phyloP scores from a whole-genome alignment of 169 alveolate species.

The Amoebophrya sp. region DNA sequence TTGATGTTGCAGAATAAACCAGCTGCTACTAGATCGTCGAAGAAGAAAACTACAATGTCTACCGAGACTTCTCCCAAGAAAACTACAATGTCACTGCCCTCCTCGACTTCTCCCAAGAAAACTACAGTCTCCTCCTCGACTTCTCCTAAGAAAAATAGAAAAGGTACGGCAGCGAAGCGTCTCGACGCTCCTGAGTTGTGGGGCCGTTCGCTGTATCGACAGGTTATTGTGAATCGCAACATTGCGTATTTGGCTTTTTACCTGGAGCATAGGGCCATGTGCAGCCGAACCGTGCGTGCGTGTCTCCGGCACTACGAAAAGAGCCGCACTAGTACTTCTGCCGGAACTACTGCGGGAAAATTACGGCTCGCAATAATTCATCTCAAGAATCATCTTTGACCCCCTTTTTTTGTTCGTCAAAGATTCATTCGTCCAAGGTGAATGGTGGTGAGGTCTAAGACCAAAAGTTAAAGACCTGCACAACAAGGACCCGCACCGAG shows the following conservation, averaged over 20 bases:
- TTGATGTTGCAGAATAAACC: background rate
- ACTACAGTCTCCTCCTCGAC: background rate
- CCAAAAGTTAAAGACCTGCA: background rate
- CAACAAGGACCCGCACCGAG: background rate
- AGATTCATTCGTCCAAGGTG: no score
- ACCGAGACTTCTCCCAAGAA: background rate
- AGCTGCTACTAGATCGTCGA: background rate
- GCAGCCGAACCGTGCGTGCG: background rate
- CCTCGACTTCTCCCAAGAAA: background rate
- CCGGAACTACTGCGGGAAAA: background rate
- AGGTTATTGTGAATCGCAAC: conserved; percentile 13
- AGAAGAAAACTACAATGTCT: background rate
- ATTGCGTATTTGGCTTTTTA: background rate
- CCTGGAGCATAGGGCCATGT: background rate
- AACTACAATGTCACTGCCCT: background rate
- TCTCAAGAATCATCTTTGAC: no score
- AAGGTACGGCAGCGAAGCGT: background rate
- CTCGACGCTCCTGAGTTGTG: background rate
- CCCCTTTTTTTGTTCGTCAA: no score
- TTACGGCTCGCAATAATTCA: background rate
- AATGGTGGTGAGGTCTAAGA: background rate
- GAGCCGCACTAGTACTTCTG: background rate
- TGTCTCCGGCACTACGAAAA: background rate
- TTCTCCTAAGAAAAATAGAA: background rate
- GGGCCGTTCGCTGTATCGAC: background rate